phyloP scores from a whole-genome alignment of 2,329 filamentous ascomycete species.

The Fusarium sp. region DNA sequence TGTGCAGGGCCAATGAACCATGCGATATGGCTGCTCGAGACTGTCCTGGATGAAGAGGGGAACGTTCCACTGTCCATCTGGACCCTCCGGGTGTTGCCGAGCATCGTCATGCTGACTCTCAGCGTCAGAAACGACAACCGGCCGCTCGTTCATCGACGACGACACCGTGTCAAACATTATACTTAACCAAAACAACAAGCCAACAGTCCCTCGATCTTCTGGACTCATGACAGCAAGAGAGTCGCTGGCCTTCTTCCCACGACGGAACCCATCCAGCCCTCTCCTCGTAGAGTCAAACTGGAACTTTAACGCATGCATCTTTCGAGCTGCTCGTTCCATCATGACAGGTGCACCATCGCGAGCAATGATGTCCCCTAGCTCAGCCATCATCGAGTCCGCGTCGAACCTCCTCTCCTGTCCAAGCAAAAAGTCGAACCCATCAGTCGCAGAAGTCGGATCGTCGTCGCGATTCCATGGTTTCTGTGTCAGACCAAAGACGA shows the following conservation, averaged over 20 bases:
- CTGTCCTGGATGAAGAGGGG: constrained; percentile 41
- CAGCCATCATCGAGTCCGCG: constrained; percentile 11
- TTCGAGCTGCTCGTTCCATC: constrained; percentile 39
- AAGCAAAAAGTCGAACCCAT: neutral
- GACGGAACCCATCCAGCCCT: constrained; percentile 14
- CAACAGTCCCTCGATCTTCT: constrained; percentile 54
- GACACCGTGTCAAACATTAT: constrained; percentile 67
- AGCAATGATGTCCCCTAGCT: constrained; percentile 36
- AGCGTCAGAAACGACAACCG: constrained; percentile 50
- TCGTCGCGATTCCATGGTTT: constrained; percentile 40
- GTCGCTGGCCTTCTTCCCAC: neutral
- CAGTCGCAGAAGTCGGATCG: neutral
- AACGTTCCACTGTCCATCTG: constrained; percentile 37
- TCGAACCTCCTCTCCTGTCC: constrained; percentile 19
- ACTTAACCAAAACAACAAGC: constrained; percentile 64
- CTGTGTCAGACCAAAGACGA: constrained; percentile 51
- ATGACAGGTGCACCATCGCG: constrained; percentile 35
- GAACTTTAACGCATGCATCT: constrained; percentile 43
- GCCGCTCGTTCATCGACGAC: constrained; percentile 57
- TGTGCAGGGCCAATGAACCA: constrained; percentile 60
- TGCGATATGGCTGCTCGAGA: constrained; percentile 30
- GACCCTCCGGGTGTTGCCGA: constrained; percentile 22
- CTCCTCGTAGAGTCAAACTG: constrained; percentile 33
- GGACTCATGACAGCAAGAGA: constrained; percentile 9
- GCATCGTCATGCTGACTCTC: constrained; percentile 48